Conservation (phyloP, 768 basidiomycete genomes). For the Boletus bicolor region DNA sequence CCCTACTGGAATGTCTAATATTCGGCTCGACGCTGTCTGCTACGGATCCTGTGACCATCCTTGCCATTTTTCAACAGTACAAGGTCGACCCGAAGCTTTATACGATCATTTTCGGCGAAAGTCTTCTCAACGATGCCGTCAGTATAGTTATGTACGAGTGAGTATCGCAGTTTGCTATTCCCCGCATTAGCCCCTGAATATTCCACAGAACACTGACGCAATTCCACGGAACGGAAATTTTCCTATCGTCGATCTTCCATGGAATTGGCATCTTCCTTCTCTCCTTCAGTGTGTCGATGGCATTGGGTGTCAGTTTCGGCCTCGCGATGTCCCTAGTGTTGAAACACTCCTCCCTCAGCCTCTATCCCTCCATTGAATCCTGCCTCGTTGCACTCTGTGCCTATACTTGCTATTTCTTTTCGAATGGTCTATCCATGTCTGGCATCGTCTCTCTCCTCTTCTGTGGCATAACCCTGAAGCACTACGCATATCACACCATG, state of each 20-base stretch:
- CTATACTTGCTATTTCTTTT: slow-evolving; percentile 98
- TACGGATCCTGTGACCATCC: slow-evolving; percentile 96
- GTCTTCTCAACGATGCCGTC: slow-evolving; percentile 95
- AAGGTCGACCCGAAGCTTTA: slow-evolving; percentile 99
- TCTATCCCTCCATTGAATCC: slow-evolving; percentile 94
- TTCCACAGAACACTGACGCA: slow-evolving; percentile 75
- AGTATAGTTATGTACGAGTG: slow-evolving; percentile 99
- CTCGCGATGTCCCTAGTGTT: slow-evolving; percentile 87
- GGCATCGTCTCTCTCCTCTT: slow-evolving; percentile 97
- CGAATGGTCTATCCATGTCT: slow-evolving; percentile 91
- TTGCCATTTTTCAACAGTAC: slow-evolving; percentile 97
- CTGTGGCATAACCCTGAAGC: slow-evolving; percentile 98
- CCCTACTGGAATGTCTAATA: slow-evolving; percentile 88
- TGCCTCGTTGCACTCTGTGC: slow-evolving; percentile 93
- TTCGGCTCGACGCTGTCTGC: slow-evolving; percentile 97
- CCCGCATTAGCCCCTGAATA: neutral
- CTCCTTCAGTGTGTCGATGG: slow-evolving; percentile 93
- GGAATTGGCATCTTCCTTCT: slow-evolving; percentile 97
- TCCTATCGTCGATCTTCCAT: slow-evolving; percentile 85
- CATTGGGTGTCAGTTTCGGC: slow-evolving; percentile 88
- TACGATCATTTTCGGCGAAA: slow-evolving; percentile 96
- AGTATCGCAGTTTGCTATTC: slow-evolving; percentile 36
- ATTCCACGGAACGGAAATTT: slow-evolving; percentile 88
- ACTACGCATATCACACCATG: slow-evolving; percentile 99
- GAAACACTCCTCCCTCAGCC: slow-evolving; percentile 86